These are phyloP conservation scores for Amaranthus hypochondriacus DNA, from an alignment of 148 eudicot species.

Conservation along the genomic window DNA sequence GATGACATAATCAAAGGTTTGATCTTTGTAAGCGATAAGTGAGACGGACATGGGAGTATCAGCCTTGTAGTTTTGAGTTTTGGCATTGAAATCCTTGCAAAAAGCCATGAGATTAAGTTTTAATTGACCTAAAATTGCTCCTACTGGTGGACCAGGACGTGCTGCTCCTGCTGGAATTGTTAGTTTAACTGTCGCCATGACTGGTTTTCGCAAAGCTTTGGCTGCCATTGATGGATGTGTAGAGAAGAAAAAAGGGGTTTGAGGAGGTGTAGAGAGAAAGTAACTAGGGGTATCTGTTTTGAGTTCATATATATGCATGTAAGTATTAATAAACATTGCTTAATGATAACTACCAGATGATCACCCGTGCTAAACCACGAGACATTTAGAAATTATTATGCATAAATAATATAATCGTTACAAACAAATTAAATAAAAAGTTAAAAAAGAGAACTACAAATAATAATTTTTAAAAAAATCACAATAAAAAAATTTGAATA, in stretches of 20 bases:
- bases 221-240: conserved; percentile 27
- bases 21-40: conserved; percentile 75
- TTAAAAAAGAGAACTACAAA: too few relatives aligned
- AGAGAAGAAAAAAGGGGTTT: neutral
- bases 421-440: too few relatives aligned
- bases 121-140: conserved; percentile 79
- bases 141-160: conserved; percentile 77
- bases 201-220: conserved; percentile 70
- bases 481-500: too few relatives aligned
- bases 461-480: too few relatives aligned
- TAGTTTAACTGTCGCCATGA: conserved; percentile 77
- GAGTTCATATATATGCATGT: too few relatives aligned
- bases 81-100: conserved; percentile 89
- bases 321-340: too few relatives aligned
- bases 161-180: conserved; percentile 90
- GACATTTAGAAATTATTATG: too few relatives aligned
- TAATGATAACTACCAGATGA: too few relatives aligned
- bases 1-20: conserved; percentile 74
- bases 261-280: neutral
- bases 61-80: conserved; percentile 81
- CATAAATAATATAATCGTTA: too few relatives aligned
- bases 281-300: neutral
- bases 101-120: conserved; percentile 83
- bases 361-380: too few relatives aligned
- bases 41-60: conserved; percentile 80